Percentiles rank a stretch among this genome's conserved stretches.
Evolutionary conservation across 768 basidiomycete species (phyloP).

Genomic region (Tulasnella sp.): DNA sequence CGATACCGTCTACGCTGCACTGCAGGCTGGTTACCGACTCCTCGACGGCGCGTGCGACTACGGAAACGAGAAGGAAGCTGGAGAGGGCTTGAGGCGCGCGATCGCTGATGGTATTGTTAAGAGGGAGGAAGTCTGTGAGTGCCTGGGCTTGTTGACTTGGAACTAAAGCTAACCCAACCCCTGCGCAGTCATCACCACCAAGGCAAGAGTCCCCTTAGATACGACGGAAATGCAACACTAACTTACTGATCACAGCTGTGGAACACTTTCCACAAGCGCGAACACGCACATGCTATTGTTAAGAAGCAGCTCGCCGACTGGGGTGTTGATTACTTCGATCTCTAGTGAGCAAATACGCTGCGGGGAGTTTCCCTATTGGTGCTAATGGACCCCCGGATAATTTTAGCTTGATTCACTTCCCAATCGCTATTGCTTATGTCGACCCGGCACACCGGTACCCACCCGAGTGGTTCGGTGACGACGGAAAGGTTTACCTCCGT

Average conservation of each 20-base stretch:
- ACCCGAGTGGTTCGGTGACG: conserved; percentile 75
- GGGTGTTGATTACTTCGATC: conserved; percentile 64
- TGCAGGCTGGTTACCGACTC: conserved; percentile 82
- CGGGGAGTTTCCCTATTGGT: conserved; percentile 16
- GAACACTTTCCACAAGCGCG: conserved; percentile 83
- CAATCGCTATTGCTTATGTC: conserved; percentile 74
- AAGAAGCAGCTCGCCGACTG: conserved; percentile 70
- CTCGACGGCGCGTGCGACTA: conserved; percentile 84
- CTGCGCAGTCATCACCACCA: conserved; percentile 71
- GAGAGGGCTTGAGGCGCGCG: conserved; percentile 72
- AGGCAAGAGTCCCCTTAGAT: conserved; percentile 43
- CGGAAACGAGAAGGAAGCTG: conserved; percentile 85
- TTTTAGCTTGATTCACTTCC: conserved; percentile 64
- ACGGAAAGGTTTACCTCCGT: conserved; percentile 63
- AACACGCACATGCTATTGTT: conserved; percentile 56
- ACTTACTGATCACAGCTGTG: conserved; percentile 52
- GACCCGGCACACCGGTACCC: conserved; percentile 68
- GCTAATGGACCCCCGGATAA: not conserved
- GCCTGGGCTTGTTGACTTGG: not conserved
- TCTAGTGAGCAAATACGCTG: conserved; percentile 28
- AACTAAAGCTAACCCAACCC: not conserved
- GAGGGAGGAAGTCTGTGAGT: conserved; percentile 80
- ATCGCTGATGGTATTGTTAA: conserved; percentile 77
- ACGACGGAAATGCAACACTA: not conserved
- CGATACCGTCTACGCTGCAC: conserved; percentile 77